These are phyloP conservation scores for Collariella sp. DNA, from an alignment of 495 filamentous ascomycete genomes.

Conservation along the genomic window DNA sequence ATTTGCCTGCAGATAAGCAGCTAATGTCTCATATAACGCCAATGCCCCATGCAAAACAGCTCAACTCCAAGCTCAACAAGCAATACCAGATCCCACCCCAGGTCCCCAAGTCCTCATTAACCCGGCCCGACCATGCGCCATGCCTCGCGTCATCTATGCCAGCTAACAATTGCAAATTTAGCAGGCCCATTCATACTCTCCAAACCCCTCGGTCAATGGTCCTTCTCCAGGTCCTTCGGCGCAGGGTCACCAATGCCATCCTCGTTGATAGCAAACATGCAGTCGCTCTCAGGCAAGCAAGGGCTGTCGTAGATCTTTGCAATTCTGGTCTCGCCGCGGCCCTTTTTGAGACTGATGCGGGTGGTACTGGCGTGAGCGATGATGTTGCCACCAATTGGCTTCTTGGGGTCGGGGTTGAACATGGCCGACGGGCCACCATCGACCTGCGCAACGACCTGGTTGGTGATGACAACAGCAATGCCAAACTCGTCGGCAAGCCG, in stretches of 20 bases:
- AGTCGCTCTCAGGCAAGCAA: constrained; percentile 92
- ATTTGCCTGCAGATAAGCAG: not conserved
- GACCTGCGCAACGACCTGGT: constrained; percentile 96
- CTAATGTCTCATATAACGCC: constrained; percentile 1
- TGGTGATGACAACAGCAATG: constrained; percentile 97
- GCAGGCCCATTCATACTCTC: not conserved
- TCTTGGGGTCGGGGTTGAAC: constrained; percentile 99
- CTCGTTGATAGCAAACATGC: constrained; percentile 92
- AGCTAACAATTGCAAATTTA: not conserved
- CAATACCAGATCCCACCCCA: not conserved
- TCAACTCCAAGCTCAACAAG: constrained; percentile 2
- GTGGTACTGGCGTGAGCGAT: constrained; percentile 97
- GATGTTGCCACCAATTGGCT: constrained; percentile 97
- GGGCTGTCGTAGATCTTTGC: constrained; percentile 99
- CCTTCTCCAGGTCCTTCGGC: constrained; percentile 90
- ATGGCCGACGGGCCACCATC: constrained; percentile 91
- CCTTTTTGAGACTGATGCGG: constrained; percentile 83
- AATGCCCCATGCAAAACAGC: constrained; percentile 5
- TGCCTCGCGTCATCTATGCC: constrained; percentile 3
- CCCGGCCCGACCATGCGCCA: not conserved
- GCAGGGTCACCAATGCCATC: constrained; percentile 93
- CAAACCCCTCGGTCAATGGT: not conserved
- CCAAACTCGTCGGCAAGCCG: constrained; percentile 95
- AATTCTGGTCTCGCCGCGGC: constrained; percentile 85
- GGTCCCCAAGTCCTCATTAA: no score